Evolutionary conservation across 441 rosid species (phyloP).

Genomic region (Jatropha podagrica): DNA sequence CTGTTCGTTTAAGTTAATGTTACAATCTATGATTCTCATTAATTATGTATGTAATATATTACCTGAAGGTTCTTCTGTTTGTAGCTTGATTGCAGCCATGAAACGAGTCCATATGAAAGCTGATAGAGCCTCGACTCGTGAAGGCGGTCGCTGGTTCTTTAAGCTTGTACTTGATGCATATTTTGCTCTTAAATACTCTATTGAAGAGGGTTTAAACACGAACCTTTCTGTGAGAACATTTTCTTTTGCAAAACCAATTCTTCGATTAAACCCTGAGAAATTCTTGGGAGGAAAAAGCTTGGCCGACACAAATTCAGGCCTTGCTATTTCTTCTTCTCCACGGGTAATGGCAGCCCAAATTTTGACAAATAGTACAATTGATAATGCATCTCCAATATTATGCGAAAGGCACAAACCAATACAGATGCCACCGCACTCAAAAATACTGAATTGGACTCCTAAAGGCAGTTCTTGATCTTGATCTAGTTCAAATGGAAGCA

Average conservation of each 20-base stretch:
- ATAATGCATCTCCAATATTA: slow-evolving; percentile 41
- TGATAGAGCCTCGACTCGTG: slow-evolving; percentile 30
- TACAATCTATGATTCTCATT: too few species aligned
- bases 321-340: slow-evolving; percentile 8
- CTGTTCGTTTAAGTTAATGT: too few species aligned
- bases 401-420: slow-evolving; percentile 40
- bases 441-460: slow-evolving; percentile 38
- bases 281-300: slow-evolving; percentile 31
- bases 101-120: slow-evolving; percentile 23
- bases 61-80: neutral
- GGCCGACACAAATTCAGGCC: slow-evolving; percentile 26
- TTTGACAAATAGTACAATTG: slow-evolving; percentile 32
- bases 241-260: slow-evolving; percentile 6
- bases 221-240: slow-evolving; percentile 36
- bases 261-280: slow-evolving; percentile 13
- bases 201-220: slow-evolving; percentile 25
- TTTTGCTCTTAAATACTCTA: slow-evolving; percentile 31
- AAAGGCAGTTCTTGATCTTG: slow-evolving; percentile 18
- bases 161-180: slow-evolving; percentile 11
- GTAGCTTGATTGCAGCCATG: slow-evolving; percentile 9
- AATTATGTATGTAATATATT: too few species aligned
- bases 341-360: slow-evolving; percentile 40
- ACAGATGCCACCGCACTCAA: slow-evolving; percentile 37
- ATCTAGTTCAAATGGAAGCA: slow-evolving; percentile 32
- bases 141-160: slow-evolving; percentile 11